These are phyloP conservation scores for Botrytis galanthina DNA, from an alignment of 2,329 filamentous ascomycete species.

Conservation along the genomic window DNA sequence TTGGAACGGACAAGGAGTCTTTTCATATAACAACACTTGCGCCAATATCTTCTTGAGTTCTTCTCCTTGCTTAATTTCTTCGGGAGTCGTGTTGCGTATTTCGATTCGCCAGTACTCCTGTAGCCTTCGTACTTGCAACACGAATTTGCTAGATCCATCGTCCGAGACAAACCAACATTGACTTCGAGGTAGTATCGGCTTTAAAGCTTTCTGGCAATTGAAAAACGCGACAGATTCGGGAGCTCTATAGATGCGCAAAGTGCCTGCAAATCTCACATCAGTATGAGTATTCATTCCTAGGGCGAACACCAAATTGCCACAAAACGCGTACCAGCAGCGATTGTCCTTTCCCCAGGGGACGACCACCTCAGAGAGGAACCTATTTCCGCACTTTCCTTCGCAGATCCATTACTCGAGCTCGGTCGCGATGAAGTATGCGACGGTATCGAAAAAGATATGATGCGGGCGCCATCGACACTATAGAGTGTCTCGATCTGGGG, in stretches of 20 bases:
- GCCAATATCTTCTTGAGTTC: constrained; percentile 68
- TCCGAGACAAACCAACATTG: constrained; percentile 88
- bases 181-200: constrained; percentile 83
- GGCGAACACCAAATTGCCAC: background rate
- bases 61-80: constrained; percentile 62
- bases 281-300: background rate
- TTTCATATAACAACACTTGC: constrained; percentile 79
- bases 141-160: constrained; percentile 71
- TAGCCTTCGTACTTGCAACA: constrained; percentile 79
- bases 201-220: constrained; percentile 77
- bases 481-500: constrained; percentile 38
- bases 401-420: constrained; percentile 33
- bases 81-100: constrained; percentile 62
- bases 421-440: constrained; percentile 21
- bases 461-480: constrained; percentile 36
- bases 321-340: constrained; percentile 64
- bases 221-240: constrained; percentile 85
- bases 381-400: constrained; percentile 44
- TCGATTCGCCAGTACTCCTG: constrained; percentile 85
- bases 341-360: constrained; percentile 74
- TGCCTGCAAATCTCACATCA: constrained; percentile 48
- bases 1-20: constrained; percentile 82
- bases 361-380: constrained; percentile 69
- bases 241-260: constrained; percentile 80
- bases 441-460: constrained; percentile 54